Evolutionary conservation across 495 filamentous ascomycete genomes (phyloP).

Genomic region (Penicillium taxi): DNA sequence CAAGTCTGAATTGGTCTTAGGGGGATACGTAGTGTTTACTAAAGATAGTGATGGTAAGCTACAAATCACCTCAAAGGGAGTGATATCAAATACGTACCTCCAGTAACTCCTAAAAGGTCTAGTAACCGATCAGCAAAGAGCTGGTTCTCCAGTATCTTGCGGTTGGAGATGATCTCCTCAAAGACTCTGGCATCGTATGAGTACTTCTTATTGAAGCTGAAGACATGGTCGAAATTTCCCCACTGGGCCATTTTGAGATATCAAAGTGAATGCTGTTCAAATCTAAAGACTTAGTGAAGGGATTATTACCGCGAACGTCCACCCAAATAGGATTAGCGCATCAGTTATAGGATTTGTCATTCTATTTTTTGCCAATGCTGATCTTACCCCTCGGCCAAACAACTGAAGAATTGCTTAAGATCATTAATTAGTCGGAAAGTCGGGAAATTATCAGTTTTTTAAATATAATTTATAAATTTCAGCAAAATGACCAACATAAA

Average conservation of each 20-base stretch:
- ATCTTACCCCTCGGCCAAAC: no score
- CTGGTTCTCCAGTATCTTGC: slow-evolving; percentile 53
- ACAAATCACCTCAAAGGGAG: neutral
- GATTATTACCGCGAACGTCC: no score
- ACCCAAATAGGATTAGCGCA: no score
- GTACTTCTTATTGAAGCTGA: slow-evolving; percentile 54
- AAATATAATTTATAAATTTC: no score
- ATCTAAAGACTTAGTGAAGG: no score
- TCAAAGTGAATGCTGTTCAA: no score
- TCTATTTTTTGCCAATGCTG: no score
- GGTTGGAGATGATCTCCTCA: slow-evolving; percentile 52
- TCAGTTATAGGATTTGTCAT: no score
- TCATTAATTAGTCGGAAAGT: no score
- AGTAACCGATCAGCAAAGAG: slow-evolving; percentile 71
- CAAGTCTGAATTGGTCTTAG: slow-evolving; percentile 54
- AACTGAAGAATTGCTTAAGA: no score
- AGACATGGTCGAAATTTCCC: slow-evolving; percentile 55
- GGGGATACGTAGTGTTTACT: slow-evolving; percentile 61
- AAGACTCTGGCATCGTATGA: slow-evolving; percentile 51
- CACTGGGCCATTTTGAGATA: slow-evolving; percentile 43
- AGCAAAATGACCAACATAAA: no score
- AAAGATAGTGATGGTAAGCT: slow-evolving; percentile 3
- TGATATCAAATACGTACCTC: slow-evolving; percentile 39
- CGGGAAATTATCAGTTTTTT: no score
- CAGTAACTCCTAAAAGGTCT: slow-evolving; percentile 57